Evolutionary conservation across 116 monocot species (phyloP), one percentile per base, ranked within the genome.

Genomic region (Trichopus zeylanicus): DNA sequence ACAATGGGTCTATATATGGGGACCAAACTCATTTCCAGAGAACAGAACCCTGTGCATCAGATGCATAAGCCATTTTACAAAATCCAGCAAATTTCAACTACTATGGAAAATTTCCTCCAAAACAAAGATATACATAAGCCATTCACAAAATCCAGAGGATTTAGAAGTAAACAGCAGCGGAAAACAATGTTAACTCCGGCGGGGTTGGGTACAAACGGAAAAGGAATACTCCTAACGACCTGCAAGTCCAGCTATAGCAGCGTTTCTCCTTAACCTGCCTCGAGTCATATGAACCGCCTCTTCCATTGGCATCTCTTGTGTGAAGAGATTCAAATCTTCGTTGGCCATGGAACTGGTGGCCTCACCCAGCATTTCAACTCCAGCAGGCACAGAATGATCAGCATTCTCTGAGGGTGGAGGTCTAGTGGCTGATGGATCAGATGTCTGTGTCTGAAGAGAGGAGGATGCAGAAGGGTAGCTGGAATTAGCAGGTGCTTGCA

Each of bases 201-300:
- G n/a, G n/a, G n/a, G 15, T 37, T 15, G 7, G 12, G 24, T 3
- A 23, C 5, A 21, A 23, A 46, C 1, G 22, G 26, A 42, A 20
- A 29, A 30, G 1, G 10, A 25, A n/a, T 15, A 10, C 31, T 24
- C 19, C 59, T 66, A 60, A 46, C 24, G 47, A 31, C 39, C 29
- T 22, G 53, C 29, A 18, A 38, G 46, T 31, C 21, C 33, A 4
- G 21, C 48, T 15, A 34, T 48, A 3, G 62, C 57, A 51, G 67
- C 63, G n/a, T 54, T 56, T 48, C 48, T 76, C 53, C 82, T 82
- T 71, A 87, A 71, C 57, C 82, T 59, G 35, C 70, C 75, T 49
- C 81, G 82, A 9, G 87, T 82, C 21, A 82, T 21, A 16, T 76
- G 72, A 16, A 87, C 57, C 2, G 79, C 55, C 48, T 87, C 87